Base-by-base conservation (phyloP, 306 rosid species). In the Psophocarpus tetragonolobus region DNA sequence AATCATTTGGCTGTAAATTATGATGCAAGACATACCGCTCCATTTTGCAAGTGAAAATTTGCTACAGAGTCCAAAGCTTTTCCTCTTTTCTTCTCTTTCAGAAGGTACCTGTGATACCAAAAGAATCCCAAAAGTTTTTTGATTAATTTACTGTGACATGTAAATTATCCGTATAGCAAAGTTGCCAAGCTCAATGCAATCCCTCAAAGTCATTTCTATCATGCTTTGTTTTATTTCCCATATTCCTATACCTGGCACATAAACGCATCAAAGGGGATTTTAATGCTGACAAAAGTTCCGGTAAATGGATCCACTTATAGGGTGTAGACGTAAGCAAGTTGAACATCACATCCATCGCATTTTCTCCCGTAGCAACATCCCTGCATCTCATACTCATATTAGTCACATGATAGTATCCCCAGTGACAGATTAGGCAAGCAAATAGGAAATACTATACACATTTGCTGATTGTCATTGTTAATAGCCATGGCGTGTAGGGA, bases 21-120 rank as follows among this genome's bases (percentile, higher is more conserved):
- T 5, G 67, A 70, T 48, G 24, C 12, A 61, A 51, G 63, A 83
- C 97, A 26, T 88, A 94, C 98, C 69, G 97, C 98, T 83, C 98
- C 98, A 82, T 94, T 94, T 85, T 92, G 98, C 85, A 94, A 86
- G 89, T 94, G 98, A 84, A 94, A 94, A 84, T 94, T 94, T 62
- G 97, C 97, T 32, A 94, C 97, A 30, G 97, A 92, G 76, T 94
- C 98, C 79, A 94, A 91, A 75, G 97, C 97, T 87, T 88, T 94
- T 61, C 98, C 98, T 87, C 98, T 92, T 82, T 92, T 94, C 86
- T 94, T 92, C 93, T 94, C 98, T 88, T 85, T 90, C 58, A 92
- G 74, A 85, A 94, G 95, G 88, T 92, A 94, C 91, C 98, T 94
- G 68, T n/a, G 71, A 63, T 38, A 63, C 15, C 35, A 68, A 68